These are phyloP conservation scores for Colletotrichum sp. DNA, from an alignment of 2,329 filamentous ascomycete genomes.

Conservation along the genomic window DNA sequence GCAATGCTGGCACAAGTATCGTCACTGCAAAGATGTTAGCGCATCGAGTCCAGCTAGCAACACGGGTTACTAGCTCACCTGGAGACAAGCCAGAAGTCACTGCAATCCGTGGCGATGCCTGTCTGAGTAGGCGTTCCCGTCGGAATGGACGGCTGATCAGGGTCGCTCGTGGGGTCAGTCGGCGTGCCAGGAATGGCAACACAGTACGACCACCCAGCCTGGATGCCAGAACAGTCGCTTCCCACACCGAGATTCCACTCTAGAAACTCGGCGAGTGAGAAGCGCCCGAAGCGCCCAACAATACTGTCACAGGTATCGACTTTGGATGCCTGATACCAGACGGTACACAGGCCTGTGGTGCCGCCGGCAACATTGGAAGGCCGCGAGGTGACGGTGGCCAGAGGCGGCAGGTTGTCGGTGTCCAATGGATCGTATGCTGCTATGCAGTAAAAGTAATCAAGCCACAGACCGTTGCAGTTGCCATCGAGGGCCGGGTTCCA, in stretches of 20 bases:
- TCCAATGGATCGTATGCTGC: not conserved
- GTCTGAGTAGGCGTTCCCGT: not conserved
- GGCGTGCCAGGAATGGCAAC: not conserved
- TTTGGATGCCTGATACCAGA: not conserved
- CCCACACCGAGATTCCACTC: not conserved
- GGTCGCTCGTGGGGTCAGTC: not conserved
- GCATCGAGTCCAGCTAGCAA: not conserved
- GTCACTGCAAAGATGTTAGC: not conserved
- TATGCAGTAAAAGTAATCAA: constrained; percentile 26
- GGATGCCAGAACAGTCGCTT: not conserved
- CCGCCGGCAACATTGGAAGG: not conserved
- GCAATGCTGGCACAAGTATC: not conserved
- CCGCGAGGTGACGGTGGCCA: not conserved
- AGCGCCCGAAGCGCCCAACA: not conserved
- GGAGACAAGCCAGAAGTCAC: not conserved
- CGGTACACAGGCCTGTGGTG: not conserved
- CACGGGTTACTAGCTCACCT: not conserved
- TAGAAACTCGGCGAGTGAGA: not conserved
- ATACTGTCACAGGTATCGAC: not conserved
- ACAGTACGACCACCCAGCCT: not conserved
- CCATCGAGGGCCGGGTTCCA: constrained; percentile 28
- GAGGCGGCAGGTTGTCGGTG: not conserved
- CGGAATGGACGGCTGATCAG: not conserved
- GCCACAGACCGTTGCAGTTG: constrained; percentile 29
- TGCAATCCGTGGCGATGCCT: not conserved